Percentiles rank a stretch among this genome's conserved stretches.
Evolutionary conservation across 2,329 filamentous ascomycete genomes (phyloP).

Genomic region (Zymoseptoria brevis): DNA sequence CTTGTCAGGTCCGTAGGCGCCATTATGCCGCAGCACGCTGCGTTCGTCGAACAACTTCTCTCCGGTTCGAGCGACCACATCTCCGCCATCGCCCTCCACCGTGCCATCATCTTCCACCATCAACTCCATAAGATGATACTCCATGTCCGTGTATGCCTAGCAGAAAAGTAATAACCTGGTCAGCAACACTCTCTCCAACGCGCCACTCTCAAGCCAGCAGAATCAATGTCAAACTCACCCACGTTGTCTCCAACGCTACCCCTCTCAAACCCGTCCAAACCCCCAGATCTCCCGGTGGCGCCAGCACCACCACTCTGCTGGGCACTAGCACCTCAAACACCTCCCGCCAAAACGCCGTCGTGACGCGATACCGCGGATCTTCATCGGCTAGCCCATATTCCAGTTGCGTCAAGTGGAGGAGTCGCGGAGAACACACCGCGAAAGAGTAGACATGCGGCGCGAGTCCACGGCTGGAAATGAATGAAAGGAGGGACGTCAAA

Average conservation of each 20-base stretch:
- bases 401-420: too few species aligned
- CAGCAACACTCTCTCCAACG: neutral
- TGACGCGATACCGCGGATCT: neutral
- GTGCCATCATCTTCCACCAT: neutral
- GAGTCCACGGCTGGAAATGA: conserved; percentile 15
- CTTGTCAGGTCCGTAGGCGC: neutral
- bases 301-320: conserved; percentile 37
- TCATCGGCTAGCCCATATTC: too few species aligned
- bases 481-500: conserved; percentile 18
- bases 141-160: conserved; percentile 28
- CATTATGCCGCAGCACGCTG: neutral
- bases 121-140: conserved; percentile 25
- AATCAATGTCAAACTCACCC: neutral
- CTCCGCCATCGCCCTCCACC: neutral
- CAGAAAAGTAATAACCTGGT: neutral
- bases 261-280: neutral
- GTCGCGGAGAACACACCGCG: neutral
- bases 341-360: conserved; percentile 41
- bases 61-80: neutral
- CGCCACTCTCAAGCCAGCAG: too few species aligned
- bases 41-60: neutral
- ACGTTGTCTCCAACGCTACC: neutral
- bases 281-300: conserved; percentile 54
- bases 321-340: conserved; percentile 49
- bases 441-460: neutral